Evolutionary conservation across 495 filamentous ascomycete species (phyloP).

Genomic region (Diplogelasinospora grovesii): DNA sequence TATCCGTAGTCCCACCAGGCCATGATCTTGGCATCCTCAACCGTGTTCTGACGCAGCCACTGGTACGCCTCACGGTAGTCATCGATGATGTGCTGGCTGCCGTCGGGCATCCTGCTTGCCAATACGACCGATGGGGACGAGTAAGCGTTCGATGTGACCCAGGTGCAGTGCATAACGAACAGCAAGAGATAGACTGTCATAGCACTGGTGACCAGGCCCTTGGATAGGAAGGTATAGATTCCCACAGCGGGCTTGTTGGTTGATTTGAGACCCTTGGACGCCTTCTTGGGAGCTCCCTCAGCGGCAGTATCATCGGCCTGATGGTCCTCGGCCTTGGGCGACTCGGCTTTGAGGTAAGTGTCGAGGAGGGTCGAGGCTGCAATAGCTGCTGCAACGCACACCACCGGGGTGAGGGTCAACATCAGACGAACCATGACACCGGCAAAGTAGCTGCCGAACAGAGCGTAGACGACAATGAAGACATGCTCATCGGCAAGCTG

Average conservation of each 20-base stretch:
- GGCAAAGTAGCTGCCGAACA: constrained; percentile 94
- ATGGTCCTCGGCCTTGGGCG: constrained; percentile 42
- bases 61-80: constrained; percentile 99
- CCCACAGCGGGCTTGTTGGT: constrained; percentile 70
- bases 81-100: constrained; percentile 96
- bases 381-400: constrained; percentile 90
- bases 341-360: constrained; percentile 62
- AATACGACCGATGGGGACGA: constrained; percentile 96
- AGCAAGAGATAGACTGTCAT: constrained; percentile 76
- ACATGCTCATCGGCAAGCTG: constrained; percentile 93
- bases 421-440: constrained; percentile 99
- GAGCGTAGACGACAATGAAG: constrained; percentile 93
- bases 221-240: constrained; percentile 75
- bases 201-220: constrained; percentile 61
- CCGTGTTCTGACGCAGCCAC: constrained; percentile 97
- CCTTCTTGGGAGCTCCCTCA: constrained; percentile 41
- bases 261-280: constrained; percentile 57
- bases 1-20: constrained; percentile 99
- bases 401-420: constrained; percentile 93
- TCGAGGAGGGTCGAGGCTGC: constrained; percentile 86
- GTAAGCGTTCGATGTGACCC: constrained; percentile 99
- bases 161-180: constrained; percentile 97
- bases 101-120: constrained; percentile 86
- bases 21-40: constrained; percentile 95
- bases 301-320: constrained; percentile 44